Evolutionary conservation across 2,329 filamentous ascomycete genomes (phyloP), one percentile per base, ranked within the genome.

Genomic region (Gaeumannomyces sp.): DNA sequence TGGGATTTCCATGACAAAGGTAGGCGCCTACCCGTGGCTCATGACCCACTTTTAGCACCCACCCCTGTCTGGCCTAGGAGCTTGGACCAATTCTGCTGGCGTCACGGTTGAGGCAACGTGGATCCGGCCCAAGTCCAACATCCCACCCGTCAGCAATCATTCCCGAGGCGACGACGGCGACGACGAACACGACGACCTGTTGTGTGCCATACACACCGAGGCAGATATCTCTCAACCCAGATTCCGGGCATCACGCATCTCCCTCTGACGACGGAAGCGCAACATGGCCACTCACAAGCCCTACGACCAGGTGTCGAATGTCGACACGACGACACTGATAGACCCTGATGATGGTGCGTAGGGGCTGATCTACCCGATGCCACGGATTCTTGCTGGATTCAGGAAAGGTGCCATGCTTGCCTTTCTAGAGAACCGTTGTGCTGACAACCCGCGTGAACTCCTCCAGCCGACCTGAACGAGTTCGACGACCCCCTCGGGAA

Each of bases 401-500:
- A 2, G 38, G 38, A 22, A 19, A 22, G 19, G 38, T 19, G 19
- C 38, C 19, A 22, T 45, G 14, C 38, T 45, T 10, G 38, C 19
- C 8, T 22, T 22, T 22, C 5, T 10, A 19, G 22, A 45, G 38
- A 45, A 7, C 16, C 16, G 4, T 10, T 22, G 38, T 68, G 62
- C 64, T 67, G 63, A 57, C 10, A 62, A 50, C 25, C 11, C 50
- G 56, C 57, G 25, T 33, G 28, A 22, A 22, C 13, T 7, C 28
- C 31, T 25, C 59, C 72, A 92, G 91, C 90, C 73, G 92, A 93
- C 71, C 88, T 97, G 72, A 91, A 95, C 76, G 93, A 97, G 76
- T 92, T 97, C 72, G 93, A 97, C 73, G 93, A 97, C 77, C 93
- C 93, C 57, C 83, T 95, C 69, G 81, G 84, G 68, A 77, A 78